These are phyloP conservation scores for Corchorus olitorius DNA, from an alignment of 345 rosid species.

Conservation along the genomic window DNA sequence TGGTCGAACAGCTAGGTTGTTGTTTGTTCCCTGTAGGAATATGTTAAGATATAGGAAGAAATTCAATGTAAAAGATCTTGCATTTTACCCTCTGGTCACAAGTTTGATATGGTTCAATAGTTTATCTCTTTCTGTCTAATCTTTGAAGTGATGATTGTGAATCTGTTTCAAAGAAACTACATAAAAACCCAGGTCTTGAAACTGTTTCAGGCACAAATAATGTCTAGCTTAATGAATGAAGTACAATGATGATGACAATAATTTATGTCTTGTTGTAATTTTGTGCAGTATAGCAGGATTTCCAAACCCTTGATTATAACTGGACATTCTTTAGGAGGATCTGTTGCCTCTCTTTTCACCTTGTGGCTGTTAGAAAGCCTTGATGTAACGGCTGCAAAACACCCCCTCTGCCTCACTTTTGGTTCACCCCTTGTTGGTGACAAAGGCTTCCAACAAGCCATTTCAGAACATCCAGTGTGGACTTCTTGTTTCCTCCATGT, in stretches of 20 bases:
- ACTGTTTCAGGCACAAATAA: not conserved
- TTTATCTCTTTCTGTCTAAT: too few relatives aligned
- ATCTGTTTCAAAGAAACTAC: not conserved
- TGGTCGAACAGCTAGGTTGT: not conserved
- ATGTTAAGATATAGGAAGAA: not conserved
- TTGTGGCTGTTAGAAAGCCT: constrained; percentile 55
- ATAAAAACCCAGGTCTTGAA: not conserved
- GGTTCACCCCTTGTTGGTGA: constrained; percentile 52
- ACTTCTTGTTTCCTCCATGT: constrained; percentile 19
- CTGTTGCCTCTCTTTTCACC: constrained; percentile 69
- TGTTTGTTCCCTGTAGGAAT: not conserved
- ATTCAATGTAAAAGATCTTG: too few relatives aligned
- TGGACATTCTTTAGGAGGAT: constrained; percentile 65
- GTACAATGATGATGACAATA: not conserved
- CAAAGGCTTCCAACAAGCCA: constrained; percentile 20
- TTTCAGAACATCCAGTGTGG: constrained; percentile 5
- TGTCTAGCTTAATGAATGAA: not conserved
- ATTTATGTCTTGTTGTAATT: not conserved
- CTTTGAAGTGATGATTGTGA: not conserved
- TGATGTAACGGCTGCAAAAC: constrained; percentile 15
- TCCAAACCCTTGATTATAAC: constrained; percentile 42
- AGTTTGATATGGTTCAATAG: too few relatives aligned
- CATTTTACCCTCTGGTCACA: too few relatives aligned
- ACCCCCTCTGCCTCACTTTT: constrained; percentile 69
- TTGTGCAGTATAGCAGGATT: not conserved